A percentile compares a stretch with the other conserved stretches of the same genome.
Evolutionary conservation across 768 basidiomycete species (phyloP).

Genomic region (Hydnomerulius pinastri): DNA sequence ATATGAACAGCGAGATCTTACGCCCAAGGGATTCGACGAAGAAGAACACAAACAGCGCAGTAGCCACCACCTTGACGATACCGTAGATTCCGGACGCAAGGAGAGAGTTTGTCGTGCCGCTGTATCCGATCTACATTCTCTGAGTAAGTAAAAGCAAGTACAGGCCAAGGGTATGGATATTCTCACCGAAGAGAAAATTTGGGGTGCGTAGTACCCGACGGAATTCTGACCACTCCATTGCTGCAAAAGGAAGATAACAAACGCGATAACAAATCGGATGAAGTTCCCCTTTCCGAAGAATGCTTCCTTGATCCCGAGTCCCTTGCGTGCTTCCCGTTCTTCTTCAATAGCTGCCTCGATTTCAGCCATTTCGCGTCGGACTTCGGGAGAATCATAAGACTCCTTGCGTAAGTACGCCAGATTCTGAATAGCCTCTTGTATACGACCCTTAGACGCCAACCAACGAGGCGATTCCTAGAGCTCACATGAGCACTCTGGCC

Average conservation of each 20-base stretch:
- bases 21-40: slow-evolving; percentile 70
- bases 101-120: slow-evolving; percentile 56
- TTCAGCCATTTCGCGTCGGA: slow-evolving; percentile 70
- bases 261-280: slow-evolving; percentile 82
- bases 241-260: slow-evolving; percentile 76
- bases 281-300: slow-evolving; percentile 83
- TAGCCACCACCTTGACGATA: slow-evolving; percentile 68
- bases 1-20: slow-evolving; percentile 68
- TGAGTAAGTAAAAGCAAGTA: background rate
- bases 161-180: slow-evolving; percentile 1
- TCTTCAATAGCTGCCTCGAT: slow-evolving; percentile 80
- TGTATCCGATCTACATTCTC: slow-evolving; percentile 60
- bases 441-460: slow-evolving; percentile 64
- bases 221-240: slow-evolving; percentile 88
- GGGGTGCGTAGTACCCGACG: slow-evolving; percentile 75
- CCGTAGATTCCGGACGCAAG: slow-evolving; percentile 75
- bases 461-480: slow-evolving; percentile 77
- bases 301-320: slow-evolving; percentile 67
- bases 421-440: slow-evolving; percentile 54
- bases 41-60: slow-evolving; percentile 65
- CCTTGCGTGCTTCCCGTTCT: slow-evolving; percentile 65
- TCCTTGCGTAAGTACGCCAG: slow-evolving; percentile 65
- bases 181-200: slow-evolving; percentile 66
- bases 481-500: too few species aligned
- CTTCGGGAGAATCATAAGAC: slow-evolving; percentile 38